Percentiles rank a stretch among this genome's conserved stretches.
Conservation (phyloP, 805 yeast species). For the Vanderwaltozyma tropicalis region DNA sequence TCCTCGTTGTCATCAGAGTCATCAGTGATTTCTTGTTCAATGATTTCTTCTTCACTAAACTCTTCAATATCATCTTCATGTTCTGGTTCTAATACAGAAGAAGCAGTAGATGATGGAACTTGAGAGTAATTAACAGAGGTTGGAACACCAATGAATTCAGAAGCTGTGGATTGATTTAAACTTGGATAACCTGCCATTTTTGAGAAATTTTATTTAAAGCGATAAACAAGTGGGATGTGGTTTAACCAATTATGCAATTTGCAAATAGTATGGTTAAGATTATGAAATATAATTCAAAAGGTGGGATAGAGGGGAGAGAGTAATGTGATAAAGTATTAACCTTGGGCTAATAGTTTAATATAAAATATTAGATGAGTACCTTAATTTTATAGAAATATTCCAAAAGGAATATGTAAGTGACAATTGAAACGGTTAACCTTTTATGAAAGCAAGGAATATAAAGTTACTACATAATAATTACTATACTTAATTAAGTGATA, state of each 20-base stretch:
- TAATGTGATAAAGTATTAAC: too few relatives aligned
- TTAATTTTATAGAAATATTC: too few relatives aligned
- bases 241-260: neutral
- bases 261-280: neutral
- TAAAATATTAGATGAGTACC: too few relatives aligned
- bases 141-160: conserved; percentile 3
- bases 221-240: neutral
- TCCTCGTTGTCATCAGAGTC: neutral
- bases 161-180: conserved; percentile 2
- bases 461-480: too few relatives aligned
- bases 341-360: neutral
- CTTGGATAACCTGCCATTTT: conserved; percentile 4
- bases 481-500: too few relatives aligned
- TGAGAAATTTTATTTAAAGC: neutral
- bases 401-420: too few relatives aligned
- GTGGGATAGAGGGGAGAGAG: neutral
- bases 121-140: neutral
- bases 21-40: neutral
- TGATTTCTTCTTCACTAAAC: conserved; percentile 3
- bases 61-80: conserved; percentile 3
- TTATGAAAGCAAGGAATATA: too few relatives aligned
- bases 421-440: too few relatives aligned
- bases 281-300: neutral
- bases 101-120: neutral
- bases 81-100: conserved; percentile 1